A percentile compares a stretch with the other conserved stretches of the same genome.
These are phyloP conservation scores for Taiozyma sp. DNA, from an alignment of 1,139 yeast species.

Conservation along the genomic window DNA sequence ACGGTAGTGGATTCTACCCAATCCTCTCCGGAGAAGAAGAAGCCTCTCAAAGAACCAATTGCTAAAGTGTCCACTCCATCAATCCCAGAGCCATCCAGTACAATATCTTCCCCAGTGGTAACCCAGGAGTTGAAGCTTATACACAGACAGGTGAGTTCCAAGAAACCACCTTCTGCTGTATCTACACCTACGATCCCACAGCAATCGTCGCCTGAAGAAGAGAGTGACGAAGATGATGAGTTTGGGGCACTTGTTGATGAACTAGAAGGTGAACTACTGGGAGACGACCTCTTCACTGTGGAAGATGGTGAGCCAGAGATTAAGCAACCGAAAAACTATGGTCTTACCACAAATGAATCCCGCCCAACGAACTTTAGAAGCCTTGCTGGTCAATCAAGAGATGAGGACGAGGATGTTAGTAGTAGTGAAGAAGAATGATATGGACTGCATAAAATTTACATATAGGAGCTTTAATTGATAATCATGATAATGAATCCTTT, in stretches of 20 bases:
- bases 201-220: background rate
- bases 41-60: background rate
- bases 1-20: background rate
- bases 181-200: slow-evolving; percentile 11
- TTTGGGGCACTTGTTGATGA: slow-evolving; percentile 20
- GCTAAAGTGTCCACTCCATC: background rate
- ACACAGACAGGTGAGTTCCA: slow-evolving; percentile 9
- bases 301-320: slow-evolving; percentile 9
- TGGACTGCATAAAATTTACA: background rate
- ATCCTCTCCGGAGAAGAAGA: background rate
- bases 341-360: background rate
- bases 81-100: background rate
- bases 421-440: slow-evolving; percentile 21
- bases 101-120: slow-evolving; percentile 2
- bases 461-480: background rate
- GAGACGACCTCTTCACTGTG: slow-evolving; percentile 13
- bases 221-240: slow-evolving; percentile 11
- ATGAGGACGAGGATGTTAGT: slow-evolving; percentile 20
- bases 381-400: slow-evolving; percentile 15
- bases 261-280: slow-evolving; percentile 18
- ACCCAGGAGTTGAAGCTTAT: slow-evolving; percentile 2
- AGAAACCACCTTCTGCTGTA: slow-evolving; percentile 16
- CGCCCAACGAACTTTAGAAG: slow-evolving; percentile 20
- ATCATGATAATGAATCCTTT: background rate
- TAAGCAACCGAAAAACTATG: background rate